phyloP scores from a whole-genome alignment of 768 basidiomycete genomes.

The Rhodotorula toruloides region DNA sequence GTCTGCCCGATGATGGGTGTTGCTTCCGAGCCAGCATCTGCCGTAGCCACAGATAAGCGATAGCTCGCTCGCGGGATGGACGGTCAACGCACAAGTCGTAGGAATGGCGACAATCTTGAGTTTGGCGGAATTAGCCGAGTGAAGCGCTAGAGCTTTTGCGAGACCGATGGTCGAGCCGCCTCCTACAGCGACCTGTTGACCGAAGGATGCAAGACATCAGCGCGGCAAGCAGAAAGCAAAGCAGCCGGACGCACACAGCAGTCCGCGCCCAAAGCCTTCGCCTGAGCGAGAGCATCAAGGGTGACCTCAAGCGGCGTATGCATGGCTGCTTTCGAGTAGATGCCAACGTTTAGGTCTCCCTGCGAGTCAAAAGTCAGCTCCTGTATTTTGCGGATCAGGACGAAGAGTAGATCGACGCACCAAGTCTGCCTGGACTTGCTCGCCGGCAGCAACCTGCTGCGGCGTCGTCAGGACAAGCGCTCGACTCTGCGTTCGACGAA shows the following conservation, averaged over 20 bases:
- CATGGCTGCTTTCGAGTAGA: constrained; percentile 50
- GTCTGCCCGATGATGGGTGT: constrained; percentile 52
- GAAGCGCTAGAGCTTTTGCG: constrained; percentile 50
- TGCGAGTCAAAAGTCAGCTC: neutral
- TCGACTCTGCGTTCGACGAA: constrained; percentile 40
- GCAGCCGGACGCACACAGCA: constrained; percentile 45
- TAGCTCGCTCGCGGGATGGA: too few species aligned
- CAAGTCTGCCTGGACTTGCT: constrained; percentile 40
- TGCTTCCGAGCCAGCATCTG: constrained; percentile 49
- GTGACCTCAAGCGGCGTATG: constrained; percentile 50
- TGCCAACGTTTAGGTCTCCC: constrained; percentile 44
- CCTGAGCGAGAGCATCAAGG: constrained; percentile 46
- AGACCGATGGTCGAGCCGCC: constrained; percentile 50
- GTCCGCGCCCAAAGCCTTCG: constrained; percentile 45
- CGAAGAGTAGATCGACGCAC: constrained; percentile 30
- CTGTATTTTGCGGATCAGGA: constrained; percentile 25
- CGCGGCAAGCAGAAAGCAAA: too few species aligned
- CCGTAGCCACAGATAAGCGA: neutral
- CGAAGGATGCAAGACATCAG: neutral
- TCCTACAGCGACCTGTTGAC: constrained; percentile 42
- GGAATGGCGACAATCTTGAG: constrained; percentile 50
- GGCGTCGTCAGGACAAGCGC: constrained; percentile 49
- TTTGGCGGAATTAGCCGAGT: constrained; percentile 43
- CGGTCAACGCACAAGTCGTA: constrained; percentile 45
- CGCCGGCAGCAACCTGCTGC: constrained; percentile 45